phyloP scores from a whole-genome alignment of 345 rosid genomes.

The Adansonia digitata region DNA sequence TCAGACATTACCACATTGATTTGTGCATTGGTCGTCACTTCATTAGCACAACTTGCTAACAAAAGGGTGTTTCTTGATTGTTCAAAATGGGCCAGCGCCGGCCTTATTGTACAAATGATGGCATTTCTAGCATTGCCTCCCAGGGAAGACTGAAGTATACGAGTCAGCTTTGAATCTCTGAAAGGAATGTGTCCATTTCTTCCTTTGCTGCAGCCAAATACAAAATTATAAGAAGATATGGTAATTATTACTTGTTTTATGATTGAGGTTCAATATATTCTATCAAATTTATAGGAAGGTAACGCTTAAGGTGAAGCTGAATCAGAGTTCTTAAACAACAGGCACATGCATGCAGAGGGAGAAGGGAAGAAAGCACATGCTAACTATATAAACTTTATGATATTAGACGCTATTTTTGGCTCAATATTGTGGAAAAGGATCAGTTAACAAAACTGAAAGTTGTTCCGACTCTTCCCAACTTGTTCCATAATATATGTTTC shows the following conservation, averaged over 20 bases:
- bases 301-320: neutral
- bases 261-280: neutral
- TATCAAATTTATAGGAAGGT: neutral
- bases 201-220: neutral
- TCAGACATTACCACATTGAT: neutral
- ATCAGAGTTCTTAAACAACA: neutral
- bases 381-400: neutral
- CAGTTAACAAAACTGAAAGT: too few species aligned
- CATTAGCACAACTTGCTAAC: neutral
- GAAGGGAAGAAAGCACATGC: neutral
- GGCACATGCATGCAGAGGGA: neutral
- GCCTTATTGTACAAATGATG: neutral
- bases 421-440: too few species aligned
- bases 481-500: too few species aligned
- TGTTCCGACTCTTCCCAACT: too few species aligned
- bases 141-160: neutral
- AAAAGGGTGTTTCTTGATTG: neutral
- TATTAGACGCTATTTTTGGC: neutral
- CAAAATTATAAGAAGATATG: neutral
- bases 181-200: neutral
- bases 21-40: neutral
- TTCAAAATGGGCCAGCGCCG: neutral
- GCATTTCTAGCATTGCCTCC: neutral
- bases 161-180: neutral
- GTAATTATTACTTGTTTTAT: neutral